Base-by-base conservation (phyloP, 371 early-diverging fungal species). In the Coemansia sp. region DNA sequence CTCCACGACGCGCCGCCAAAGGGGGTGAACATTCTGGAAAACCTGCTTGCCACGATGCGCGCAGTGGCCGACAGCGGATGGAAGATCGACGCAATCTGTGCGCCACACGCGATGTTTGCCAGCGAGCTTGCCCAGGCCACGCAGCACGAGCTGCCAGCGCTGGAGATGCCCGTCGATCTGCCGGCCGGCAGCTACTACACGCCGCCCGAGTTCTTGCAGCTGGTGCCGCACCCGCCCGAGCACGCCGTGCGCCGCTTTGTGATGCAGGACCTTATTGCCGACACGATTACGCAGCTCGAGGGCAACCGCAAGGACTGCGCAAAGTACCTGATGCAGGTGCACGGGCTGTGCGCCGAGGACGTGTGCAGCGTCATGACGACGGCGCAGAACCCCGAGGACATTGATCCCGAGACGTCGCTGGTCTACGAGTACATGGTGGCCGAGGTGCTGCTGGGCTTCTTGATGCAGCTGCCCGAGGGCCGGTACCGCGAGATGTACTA, bases 241-340 rank as follows among this genome's bases (percentile, higher is more conserved):
- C 58, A 46, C 12, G 42, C 60, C 7, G 83, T 93, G 33, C 81
- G 86, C 14, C 86, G 91, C 44, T 91, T 86, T 75, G 80, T 94
- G 40, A 71, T 94, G 53, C 85, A 88, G 64, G 97, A 97, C 72
- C 70, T 88, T 16, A 81, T 90, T 46, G 64, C 81, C 1, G 97
- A 97, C 69, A 88, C 86, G 1, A 74, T 94, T 29, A 79, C 86
- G 39, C 80, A 92, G 49, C 91, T 91, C 58, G 88, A 90, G 65
- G 79, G 84, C 39, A 90, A 90, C 71, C 90, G 91, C 60, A 89
- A 89, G 77, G 92, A 92, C 70, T 89, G 90, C 67, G 86, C 86
- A 46, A 85, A 83, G 55, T 88, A 86, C 65, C 62, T 91, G 24
- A 67, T 89, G 60, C 83, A 82, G 61, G 76, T 90, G 60, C 81